phyloP scores from a whole-genome alignment of 148 eudicot genomes.

The Camellia japonica region DNA sequence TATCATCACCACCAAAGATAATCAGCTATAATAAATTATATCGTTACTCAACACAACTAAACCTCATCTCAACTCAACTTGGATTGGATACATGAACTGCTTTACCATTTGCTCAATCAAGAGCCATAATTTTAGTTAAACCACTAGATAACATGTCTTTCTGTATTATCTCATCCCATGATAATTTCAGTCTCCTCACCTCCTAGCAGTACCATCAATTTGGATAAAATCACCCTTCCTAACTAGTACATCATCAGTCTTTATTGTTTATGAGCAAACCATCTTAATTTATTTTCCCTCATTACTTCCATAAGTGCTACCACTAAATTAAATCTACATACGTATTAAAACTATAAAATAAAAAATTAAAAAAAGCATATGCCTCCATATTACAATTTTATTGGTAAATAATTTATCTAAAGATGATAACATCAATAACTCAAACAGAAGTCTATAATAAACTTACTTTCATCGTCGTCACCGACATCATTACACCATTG shows the following conservation, averaged over 20 bases:
- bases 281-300: neutral
- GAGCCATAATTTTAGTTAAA: neutral
- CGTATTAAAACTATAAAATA: too few relatives aligned
- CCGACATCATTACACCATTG: constrained; percentile 51
- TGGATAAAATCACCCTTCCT: neutral
- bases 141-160: neutral
- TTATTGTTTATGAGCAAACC: neutral
- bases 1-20: neutral
- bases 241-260: neutral
- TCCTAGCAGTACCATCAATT: neutral
- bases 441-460: neutral
- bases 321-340: neutral
- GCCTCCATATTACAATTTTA: neutral
- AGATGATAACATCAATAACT: neutral
- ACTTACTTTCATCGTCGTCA: constrained; percentile 66
- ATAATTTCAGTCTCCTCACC: neutral
- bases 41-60: neutral
- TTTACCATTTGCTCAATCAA: neutral
- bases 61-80: neutral
- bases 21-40: neutral
- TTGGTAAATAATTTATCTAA: neutral
- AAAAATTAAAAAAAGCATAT: neutral
- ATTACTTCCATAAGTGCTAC: neutral
- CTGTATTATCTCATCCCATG: neutral
- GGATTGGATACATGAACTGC: neutral